These are phyloP conservation scores for Phialocephala sp. DNA, from an alignment of 2,329 filamentous ascomycete species.

Conservation along the genomic window DNA sequence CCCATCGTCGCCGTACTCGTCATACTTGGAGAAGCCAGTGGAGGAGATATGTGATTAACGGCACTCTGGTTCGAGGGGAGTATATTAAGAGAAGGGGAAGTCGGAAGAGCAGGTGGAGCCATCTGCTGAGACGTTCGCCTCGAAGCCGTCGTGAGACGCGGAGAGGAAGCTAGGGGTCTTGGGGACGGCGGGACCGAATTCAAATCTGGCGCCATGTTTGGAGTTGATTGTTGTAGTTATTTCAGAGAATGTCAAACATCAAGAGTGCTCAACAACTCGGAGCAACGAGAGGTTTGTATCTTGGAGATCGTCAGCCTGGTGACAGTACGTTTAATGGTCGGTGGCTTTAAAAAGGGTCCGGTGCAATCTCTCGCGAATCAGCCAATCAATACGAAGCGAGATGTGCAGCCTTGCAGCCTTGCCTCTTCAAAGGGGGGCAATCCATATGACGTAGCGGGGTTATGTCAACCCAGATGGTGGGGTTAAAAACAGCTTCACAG, in stretches of 20 bases:
- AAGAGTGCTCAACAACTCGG: background rate
- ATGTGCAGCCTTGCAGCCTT: constrained; percentile 8
- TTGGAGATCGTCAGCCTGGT: constrained; percentile 16
- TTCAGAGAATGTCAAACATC: background rate
- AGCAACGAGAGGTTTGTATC: background rate
- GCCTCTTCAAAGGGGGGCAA: background rate
- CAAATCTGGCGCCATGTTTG: constrained; percentile 44
- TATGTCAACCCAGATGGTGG: constrained; percentile 11
- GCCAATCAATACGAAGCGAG: background rate
- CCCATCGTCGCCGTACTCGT: constrained; percentile 23
- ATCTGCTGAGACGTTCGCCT: constrained; percentile 40
- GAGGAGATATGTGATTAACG: constrained; percentile 37
- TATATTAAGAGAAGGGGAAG: constrained; percentile 37
- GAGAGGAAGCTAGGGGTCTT: constrained; percentile 37
- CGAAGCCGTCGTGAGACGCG: constrained; percentile 37
- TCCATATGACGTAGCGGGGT: constrained; percentile 8
- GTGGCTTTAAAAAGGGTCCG: background rate
- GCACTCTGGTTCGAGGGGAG: constrained; percentile 42
- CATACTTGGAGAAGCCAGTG: constrained; percentile 34
- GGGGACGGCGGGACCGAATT: constrained; percentile 44
- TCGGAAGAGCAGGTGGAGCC: constrained; percentile 26
- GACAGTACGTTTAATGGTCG: background rate
- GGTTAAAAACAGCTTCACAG: constrained; percentile 21
- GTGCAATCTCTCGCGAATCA: background rate
- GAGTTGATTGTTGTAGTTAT: background rate